Evolutionary conservation across 257 asterid species (phyloP).

Genomic region (Solanum ossicruentum): DNA sequence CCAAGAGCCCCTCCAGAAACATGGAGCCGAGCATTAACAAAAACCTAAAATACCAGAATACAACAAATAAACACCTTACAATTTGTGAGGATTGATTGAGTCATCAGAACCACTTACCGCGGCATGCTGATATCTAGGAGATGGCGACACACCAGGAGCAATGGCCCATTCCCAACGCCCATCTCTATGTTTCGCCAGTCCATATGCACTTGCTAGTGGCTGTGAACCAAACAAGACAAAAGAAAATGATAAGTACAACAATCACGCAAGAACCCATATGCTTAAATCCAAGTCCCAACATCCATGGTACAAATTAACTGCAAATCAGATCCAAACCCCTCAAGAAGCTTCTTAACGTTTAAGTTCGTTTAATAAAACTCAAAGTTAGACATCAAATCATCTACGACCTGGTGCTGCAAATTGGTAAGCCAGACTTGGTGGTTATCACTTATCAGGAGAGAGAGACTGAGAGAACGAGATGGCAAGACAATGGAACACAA

Average conservation of each 20-base stretch:
- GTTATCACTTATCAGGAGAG: neutral
- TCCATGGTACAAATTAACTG: neutral
- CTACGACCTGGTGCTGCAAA: neutral
- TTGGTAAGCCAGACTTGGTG: neutral
- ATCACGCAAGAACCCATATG: neutral
- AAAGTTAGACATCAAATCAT: neutral
- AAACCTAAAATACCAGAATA: constrained; percentile 42
- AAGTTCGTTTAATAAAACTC: neutral
- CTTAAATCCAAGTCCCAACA: neutral
- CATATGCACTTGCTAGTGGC: constrained; percentile 98
- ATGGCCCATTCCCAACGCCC: constrained; percentile 99
- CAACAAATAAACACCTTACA: neutral
- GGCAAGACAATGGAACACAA: neutral
- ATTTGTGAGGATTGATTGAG: neutral
- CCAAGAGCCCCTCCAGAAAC: constrained; percentile 99
- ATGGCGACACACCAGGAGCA: constrained; percentile 99
- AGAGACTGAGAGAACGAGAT: neutral
- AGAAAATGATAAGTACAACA: neutral
- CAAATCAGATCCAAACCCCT: neutral
- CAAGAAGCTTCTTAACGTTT: neutral
- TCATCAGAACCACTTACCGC: constrained; percentile 49
- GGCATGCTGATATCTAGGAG: constrained; percentile 98
- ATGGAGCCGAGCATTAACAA: constrained; percentile 97
- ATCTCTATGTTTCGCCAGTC: constrained; percentile 98
- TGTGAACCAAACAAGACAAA: constrained; percentile 12